A percentile compares a stretch with the other conserved stretches of the same genome.
These are phyloP conservation scores for Sextonia rubra DNA, from an alignment of 164 flowering plant genomes.

Conservation along the genomic window DNA sequence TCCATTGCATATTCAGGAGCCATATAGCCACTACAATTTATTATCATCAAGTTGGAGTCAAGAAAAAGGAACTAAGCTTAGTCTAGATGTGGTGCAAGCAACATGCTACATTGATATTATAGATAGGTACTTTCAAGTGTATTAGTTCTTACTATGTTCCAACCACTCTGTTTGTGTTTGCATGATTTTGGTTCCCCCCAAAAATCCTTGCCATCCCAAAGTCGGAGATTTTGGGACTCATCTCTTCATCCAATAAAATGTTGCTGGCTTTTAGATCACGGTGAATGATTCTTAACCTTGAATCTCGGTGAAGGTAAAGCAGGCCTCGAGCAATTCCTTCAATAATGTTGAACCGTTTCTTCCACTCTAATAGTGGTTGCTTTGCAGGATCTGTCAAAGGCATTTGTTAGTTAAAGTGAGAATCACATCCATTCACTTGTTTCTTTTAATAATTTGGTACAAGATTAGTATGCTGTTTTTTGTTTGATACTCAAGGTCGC, in stretches of 20 bases:
- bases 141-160: conserved; percentile 41
- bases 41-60: not conserved
- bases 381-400: conserved; percentile 24
- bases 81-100: no score
- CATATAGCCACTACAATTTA: conserved; percentile 13
- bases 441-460: no score
- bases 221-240: conserved; percentile 47
- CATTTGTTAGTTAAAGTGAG: no score
- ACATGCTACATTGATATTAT: no score
- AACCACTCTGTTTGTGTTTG: conserved; percentile 20
- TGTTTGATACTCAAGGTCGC: no score
- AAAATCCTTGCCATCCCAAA: conserved; percentile 52
- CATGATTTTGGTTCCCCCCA: conserved; percentile 21
- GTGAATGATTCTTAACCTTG: conserved; percentile 45
- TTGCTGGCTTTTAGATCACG: conserved; percentile 60
- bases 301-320: conserved; percentile 58
- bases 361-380: conserved; percentile 16
- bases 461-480: no score
- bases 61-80: not conserved
- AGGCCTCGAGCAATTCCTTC: conserved; percentile 50
- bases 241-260: conserved; percentile 36
- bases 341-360: conserved; percentile 21
- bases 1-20: conserved; percentile 10
- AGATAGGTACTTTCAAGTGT: no score
- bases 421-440: not conserved